A percentile compares a stretch with the other conserved stretches of the same genome.
These are phyloP conservation scores for Scenedesmus sp. DNA, from an alignment of 163 green algal genomes.

Conservation along the genomic window DNA sequence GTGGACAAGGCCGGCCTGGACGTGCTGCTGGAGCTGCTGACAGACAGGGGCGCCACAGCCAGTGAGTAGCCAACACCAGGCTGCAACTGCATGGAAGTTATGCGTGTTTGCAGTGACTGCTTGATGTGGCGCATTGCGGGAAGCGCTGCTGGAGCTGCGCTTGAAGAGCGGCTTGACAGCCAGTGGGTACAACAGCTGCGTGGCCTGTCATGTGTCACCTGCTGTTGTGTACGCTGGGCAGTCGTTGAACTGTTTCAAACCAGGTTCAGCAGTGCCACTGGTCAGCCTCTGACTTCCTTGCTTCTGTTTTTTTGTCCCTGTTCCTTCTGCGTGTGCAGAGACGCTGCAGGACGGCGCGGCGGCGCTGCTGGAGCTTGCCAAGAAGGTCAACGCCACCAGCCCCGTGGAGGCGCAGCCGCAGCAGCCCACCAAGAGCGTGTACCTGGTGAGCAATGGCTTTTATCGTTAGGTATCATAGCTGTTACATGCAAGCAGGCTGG, in stretches of 20 bases:
- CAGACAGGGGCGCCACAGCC: slow-evolving; percentile 44
- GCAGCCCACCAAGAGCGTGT: slow-evolving; percentile 56
- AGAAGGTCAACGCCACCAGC: slow-evolving; percentile 75
- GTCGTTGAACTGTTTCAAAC: too few species aligned
- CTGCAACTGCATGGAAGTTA: background rate
- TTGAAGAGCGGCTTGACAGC: too few species aligned
- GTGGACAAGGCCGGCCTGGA: slow-evolving; percentile 77
- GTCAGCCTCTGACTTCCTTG: background rate
- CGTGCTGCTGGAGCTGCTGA: slow-evolving; percentile 77
- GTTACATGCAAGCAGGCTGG: slow-evolving; percentile 15
- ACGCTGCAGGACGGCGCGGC: slow-evolving; percentile 66
- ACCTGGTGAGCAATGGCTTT: background rate
- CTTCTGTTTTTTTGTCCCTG: background rate
- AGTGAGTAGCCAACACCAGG: slow-evolving; percentile 1
- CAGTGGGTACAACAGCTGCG: too few species aligned
- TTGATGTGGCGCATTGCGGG: too few species aligned
- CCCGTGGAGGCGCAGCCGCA: slow-evolving; percentile 55
- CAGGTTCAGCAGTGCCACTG: too few species aligned
- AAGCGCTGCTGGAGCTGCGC: too few species aligned
- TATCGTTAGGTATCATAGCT: background rate
- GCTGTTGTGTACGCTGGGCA: too few species aligned
- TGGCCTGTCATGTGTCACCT: too few species aligned
- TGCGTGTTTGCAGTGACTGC: background rate
- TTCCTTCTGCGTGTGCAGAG: background rate
- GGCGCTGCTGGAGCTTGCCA: slow-evolving; percentile 80